A percentile compares a stretch with the other conserved stretches of the same genome.
phyloP scores from a whole-genome alignment of 805 yeast species.

The Cyberlindnera mrakii region DNA sequence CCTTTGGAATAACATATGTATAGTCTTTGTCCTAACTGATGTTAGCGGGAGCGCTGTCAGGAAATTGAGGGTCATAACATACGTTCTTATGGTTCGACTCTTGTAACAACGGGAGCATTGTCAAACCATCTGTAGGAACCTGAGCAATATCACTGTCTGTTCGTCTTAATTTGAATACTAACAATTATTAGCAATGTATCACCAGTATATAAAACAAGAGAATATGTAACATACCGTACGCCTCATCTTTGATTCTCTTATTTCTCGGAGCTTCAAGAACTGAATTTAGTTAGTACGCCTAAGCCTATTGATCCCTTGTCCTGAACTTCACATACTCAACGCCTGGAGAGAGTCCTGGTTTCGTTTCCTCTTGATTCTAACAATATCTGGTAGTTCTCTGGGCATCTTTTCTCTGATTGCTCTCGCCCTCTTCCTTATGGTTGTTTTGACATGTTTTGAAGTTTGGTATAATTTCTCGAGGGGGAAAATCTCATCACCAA shows the following conservation, averaged over 20 bases:
- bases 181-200: neutral
- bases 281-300: slow-evolving; percentile 6
- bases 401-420: neutral
- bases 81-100: slow-evolving; percentile 16
- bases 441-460: too few species aligned
- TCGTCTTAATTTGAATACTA: slow-evolving; percentile 41
- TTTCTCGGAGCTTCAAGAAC: slow-evolving; percentile 30
- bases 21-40: slow-evolving; percentile 20
- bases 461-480: too few species aligned
- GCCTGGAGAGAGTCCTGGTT: slow-evolving; percentile 88
- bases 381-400: slow-evolving; percentile 45
- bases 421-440: too few species aligned
- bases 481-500: neutral
- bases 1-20: slow-evolving; percentile 20
- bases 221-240: slow-evolving; percentile 18
- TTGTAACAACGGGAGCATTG: slow-evolving; percentile 19
- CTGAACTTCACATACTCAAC: slow-evolving; percentile 31
- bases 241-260: slow-evolving; percentile 34
- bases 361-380: slow-evolving; percentile 82
- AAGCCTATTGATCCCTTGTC: neutral
- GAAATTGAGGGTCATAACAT: neutral
- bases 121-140: slow-evolving; percentile 10
- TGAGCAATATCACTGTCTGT: slow-evolving; percentile 33
- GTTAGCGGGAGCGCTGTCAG: slow-evolving; percentile 1
- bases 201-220: neutral